Conservation (phyloP, 73 alveolate genomes). For the Paramecium biaurelia region DNA sequence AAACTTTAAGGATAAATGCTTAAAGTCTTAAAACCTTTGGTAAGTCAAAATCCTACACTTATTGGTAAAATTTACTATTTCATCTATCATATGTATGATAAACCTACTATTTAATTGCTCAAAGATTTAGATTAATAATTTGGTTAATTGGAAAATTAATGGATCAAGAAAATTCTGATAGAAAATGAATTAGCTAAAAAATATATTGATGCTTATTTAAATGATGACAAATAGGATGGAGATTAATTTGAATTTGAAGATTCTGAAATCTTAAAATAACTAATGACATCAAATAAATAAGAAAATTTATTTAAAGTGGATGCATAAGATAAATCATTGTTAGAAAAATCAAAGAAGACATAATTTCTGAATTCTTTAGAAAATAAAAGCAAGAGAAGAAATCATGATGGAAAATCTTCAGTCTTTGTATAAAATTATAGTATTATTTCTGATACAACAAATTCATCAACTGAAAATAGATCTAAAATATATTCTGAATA, state of each 20-base stretch:
- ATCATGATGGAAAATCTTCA: neutral
- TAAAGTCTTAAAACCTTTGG: constrained; percentile 5
- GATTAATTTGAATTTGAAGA: constrained; percentile 7
- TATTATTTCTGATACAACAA: neutral
- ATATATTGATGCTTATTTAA: neutral
- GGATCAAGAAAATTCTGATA: neutral
- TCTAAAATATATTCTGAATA: neutral
- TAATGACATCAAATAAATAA: neutral
- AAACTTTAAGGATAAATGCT: neutral
- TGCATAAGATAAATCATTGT: neutral
- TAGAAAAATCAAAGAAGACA: constrained; percentile 1
- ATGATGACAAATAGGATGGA: neutral
- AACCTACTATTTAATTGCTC: neutral
- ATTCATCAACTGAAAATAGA: neutral
- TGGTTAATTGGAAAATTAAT: neutral
- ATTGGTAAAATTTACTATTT: constrained; percentile 5
- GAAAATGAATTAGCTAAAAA: constrained; percentile 11
- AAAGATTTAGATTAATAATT: neutral
- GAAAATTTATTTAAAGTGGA: neutral
- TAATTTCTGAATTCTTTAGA: neutral
- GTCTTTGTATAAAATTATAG: neutral
- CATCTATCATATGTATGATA: constrained; percentile 48
- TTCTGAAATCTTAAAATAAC: neutral
- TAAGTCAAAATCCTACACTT: neutral
- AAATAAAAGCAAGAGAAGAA: neutral